These are phyloP conservation scores for Stagonosporopsis vannaccii DNA, from an alignment of 2,329 filamentous ascomycete species.

Conservation along the genomic window DNA sequence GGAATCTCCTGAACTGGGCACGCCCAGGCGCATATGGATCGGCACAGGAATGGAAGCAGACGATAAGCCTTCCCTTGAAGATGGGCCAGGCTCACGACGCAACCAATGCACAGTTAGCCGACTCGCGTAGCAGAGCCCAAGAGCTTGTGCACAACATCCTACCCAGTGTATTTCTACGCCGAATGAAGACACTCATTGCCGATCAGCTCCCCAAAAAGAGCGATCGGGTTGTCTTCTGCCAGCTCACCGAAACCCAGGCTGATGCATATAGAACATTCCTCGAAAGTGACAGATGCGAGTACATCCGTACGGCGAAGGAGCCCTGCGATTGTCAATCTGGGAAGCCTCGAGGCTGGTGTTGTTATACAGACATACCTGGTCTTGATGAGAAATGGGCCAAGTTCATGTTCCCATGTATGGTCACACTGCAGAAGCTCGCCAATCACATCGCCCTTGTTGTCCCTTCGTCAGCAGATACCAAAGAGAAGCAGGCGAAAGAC, in stretches of 20 bases:
- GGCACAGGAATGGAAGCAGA: constrained; percentile 76
- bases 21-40: constrained; percentile 78
- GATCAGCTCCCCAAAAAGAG: constrained; percentile 94
- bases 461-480: constrained; percentile 68
- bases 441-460: constrained; percentile 93
- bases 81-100: constrained; percentile 93
- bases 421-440: constrained; percentile 82
- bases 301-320: constrained; percentile 73
- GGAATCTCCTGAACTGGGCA: constrained; percentile 96
- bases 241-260: constrained; percentile 80
- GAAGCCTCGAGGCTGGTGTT: constrained; percentile 83
- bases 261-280: constrained; percentile 85
- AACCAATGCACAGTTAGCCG: constrained; percentile 80
- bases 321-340: constrained; percentile 73
- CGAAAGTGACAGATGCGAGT: constrained; percentile 72
- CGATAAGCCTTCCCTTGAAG: constrained; percentile 80
- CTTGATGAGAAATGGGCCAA: constrained; percentile 72
- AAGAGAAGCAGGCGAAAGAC: constrained; percentile 80
- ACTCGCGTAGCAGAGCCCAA: constrained; percentile 80
- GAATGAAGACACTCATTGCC: constrained; percentile 92
- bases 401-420: constrained; percentile 84
- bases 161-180: constrained; percentile 86
- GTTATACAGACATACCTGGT: constrained; percentile 63
- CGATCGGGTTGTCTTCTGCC: constrained; percentile 94
- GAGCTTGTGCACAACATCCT: constrained; percentile 87